Percentiles rank a stretch among this genome's conserved stretches.
phyloP scores from a whole-genome alignment of 129 eudicot species.

The sunflower (Helianthus annuus) region DNA sequence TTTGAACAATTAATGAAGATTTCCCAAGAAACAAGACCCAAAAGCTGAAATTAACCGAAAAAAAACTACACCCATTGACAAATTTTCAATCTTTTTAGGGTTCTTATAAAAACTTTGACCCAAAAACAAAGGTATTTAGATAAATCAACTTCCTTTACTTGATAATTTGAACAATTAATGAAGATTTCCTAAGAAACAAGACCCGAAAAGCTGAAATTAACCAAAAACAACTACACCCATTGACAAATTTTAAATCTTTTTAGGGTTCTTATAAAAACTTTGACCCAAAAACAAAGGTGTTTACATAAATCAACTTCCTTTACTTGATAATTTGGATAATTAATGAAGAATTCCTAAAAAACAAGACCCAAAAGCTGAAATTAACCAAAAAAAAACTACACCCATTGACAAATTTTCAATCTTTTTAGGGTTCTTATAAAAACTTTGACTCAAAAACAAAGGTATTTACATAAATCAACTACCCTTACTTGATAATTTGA shows the following conservation, averaged over 20 bases:
- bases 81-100: neutral
- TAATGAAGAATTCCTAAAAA: neutral
- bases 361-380: slow-evolving; percentile 1
- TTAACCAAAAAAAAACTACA: neutral
- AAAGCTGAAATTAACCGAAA: too few species aligned
- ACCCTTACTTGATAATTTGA: too few species aligned
- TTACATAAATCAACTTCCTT: too few species aligned
- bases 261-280: too few species aligned
- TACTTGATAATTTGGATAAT: neutral
- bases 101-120: neutral
- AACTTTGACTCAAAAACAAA: neutral
- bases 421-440: slow-evolving; percentile 3
- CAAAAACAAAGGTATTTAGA: neutral
- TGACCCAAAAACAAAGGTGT: too few species aligned
- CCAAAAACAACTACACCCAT: too few species aligned
- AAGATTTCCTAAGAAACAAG: neutral
- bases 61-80: neutral
- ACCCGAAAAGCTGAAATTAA: too few species aligned
- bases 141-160: neutral
- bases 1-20: too few species aligned
- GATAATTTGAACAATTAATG: neutral
- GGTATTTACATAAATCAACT: too few species aligned
- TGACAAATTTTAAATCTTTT: too few species aligned
- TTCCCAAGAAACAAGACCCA: too few species aligned
- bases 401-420: neutral